Base-by-base conservation (phyloP, 1,284 basidiomycete genomes). In the Pseudozyma flocculosa region DNA sequence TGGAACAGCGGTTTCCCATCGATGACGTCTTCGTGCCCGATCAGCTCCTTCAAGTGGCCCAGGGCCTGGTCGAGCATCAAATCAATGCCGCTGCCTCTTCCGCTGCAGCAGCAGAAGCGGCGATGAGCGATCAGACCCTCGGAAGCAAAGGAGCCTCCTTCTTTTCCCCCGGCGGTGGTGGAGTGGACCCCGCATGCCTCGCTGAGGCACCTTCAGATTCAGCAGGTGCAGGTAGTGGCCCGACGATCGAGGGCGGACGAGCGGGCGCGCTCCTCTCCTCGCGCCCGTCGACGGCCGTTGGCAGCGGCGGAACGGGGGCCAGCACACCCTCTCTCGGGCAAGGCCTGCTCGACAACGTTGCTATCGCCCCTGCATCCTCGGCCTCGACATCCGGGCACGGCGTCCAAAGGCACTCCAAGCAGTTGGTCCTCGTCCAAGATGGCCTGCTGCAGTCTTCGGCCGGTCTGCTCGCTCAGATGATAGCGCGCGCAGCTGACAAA, bases 341-440 rank as follows among this genome's bases (percentile, higher is more conserved):
- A 34, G 61, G 54, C 26, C 22, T 66, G 40, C 34, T 66, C 13
- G 50, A 61, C 18, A 51, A 66, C 24, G 34, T 30, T 8, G 21
- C 53, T 17, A 54, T 66, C 26, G 53, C 51, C 8, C 63, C 54
- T 7, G 48, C 51, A 13, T 54, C 57, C 2, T 50, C 48, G 2
- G 46, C 62, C 8, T 50, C 50, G 15, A 46, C 32, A 10, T 11
- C 11, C 32, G 11, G 17, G 32, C 10, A 17, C 32, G 32, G 32
- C 32, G 45, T 44, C 26, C 54, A 65, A 18, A 45, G 63, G 15
- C 59, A 66, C 18, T 51, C 48, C n/a, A 69, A 60, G 43, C 64
- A 72, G 54, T 55, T 73, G 9, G 53, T 70, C 4, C 34, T 73
- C 8, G 29, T 73, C 15, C 66, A 68, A 41, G 69, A 71, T 32